Base-by-base conservation (phyloP, 2,329 filamentous ascomycete species). In the Cryoendolithus antarcticus region DNA sequence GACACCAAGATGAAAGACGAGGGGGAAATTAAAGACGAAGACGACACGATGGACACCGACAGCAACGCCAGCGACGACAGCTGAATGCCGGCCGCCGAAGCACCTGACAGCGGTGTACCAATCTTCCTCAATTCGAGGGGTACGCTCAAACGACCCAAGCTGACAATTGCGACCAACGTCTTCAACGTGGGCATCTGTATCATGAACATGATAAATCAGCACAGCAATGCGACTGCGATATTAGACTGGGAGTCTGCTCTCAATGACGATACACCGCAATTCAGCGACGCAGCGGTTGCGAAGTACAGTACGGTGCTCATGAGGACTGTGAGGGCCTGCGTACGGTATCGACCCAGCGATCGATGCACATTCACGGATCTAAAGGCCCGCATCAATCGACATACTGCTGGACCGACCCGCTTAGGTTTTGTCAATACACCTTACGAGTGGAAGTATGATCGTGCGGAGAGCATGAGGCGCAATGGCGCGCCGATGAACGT, bases 131-230 rank as follows among this genome's bases (percentile, higher is more conserved):
- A 27, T 4, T 6, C 24, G 7, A 27, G 7, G 24, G 24, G 24
- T 4, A 27, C 24, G 24, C 24, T 27, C 24, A 27, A 27, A 8
- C 24, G 24, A 27, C 24, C 24, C 3, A 27, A 27, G 10, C 35
- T 39, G 6, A 37, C 12, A 10, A 32, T 10, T 3, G 45, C 43
- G 24, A 44, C 45, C 6, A 41, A 47, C 27, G 45, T 47, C 11
- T 47, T 30, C 31, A 41, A 41, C 32, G 45, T 45, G 6, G 45
- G 43, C 15, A 42, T 43, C 12, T 35, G 41, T 3, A 39, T 47
- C 40, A 40, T 39, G 34, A 32, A 24, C 24, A 36, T 47, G 13
- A 34, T 42, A 32, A 7, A n/a, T 9, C 37, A 15, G 3, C 21
- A 30, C 37, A 1, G 7, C 1, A 6, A 7, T 5, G 9, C 27